A percentile compares a stretch with the other conserved stretches of the same genome.
Conservation (phyloP, 1,284 basidiomycete genomes). For the Inonotus obliquus region DNA sequence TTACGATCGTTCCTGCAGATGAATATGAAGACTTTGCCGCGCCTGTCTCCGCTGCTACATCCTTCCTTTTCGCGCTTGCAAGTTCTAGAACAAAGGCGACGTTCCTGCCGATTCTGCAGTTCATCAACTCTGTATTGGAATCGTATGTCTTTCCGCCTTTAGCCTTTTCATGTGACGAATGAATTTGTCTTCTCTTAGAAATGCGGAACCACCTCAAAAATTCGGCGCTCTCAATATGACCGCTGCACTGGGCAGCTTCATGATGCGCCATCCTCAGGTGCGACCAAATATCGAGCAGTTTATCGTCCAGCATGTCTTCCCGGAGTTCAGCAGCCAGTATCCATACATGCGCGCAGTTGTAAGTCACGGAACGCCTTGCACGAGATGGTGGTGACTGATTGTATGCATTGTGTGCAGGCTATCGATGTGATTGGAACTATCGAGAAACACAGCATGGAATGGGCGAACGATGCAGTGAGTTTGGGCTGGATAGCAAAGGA, state of each 20-base stretch:
- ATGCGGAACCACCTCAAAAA: constrained; percentile 55
- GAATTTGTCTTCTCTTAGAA: constrained; percentile 31
- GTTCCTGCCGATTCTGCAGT: constrained; percentile 72
- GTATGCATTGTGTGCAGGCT: constrained; percentile 44
- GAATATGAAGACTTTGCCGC: constrained; percentile 75
- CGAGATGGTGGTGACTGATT: neutral
- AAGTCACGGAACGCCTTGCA: constrained; percentile 27
- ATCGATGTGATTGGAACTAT: constrained; percentile 75
- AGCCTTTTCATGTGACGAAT: neutral
- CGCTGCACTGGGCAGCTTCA: constrained; percentile 66
- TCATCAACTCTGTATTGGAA: constrained; percentile 67
- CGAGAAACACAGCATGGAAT: constrained; percentile 61
- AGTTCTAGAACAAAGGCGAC: constrained; percentile 72
- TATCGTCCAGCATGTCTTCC: constrained; percentile 65
- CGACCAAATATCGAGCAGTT: constrained; percentile 75
- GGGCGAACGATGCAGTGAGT: constrained; percentile 61
- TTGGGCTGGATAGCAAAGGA: neutral
- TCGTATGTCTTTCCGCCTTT: constrained; percentile 35
- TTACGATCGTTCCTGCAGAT: constrained; percentile 38
- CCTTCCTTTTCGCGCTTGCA: constrained; percentile 73
- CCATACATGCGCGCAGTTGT: constrained; percentile 75
- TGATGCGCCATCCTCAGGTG: constrained; percentile 77
- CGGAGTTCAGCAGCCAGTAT: constrained; percentile 59
- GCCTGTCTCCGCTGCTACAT: constrained; percentile 72
- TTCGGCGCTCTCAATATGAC: constrained; percentile 84